Base-by-base conservation (phyloP, 23 red algal species). In the Agarophyton chilense region DNA sequence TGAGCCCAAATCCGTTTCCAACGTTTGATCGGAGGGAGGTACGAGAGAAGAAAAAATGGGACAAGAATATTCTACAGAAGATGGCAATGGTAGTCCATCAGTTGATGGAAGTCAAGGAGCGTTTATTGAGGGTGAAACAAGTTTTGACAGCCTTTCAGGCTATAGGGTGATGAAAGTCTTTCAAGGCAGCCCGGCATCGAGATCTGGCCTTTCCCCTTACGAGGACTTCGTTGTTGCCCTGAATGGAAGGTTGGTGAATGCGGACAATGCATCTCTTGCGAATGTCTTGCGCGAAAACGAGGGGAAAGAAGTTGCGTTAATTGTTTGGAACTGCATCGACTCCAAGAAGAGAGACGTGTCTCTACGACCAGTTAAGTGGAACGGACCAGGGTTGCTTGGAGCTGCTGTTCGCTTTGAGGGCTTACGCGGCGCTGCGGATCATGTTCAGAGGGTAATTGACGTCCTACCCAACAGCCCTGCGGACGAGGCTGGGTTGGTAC, bases 171-270 rank as follows among this genome's bases (percentile, higher is more conserved):
- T 95, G 87, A 89, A 90, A 49, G 89, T 94, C 11, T 94, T 98
- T 55, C 68, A 74, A 35, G 90, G 89, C 16, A 89, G 82, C 14
- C 90, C 90, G 12, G 84, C 91, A 35, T 78, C 90, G 22, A 64
- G 87, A 64, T 74, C 91, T 33, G 95, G 92, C 19, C 74, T 98
- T 34, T 24, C 84, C n/a, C 45, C 73, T 35, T 98, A 88, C 62
- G 95, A 94, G 70, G 95, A 94, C 62, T 98, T 92, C 35, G 87
- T 94, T 38, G 54, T 98, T 45, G 95, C 95, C 17, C 80, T 97
- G 2, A 89, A 97, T 67, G 82, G 77, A 16, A 77, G 68, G 34
- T 17, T 97, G 39, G 94, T 90, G 1, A 82, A 84, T 39, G 61
- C 67, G 2, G 85, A 79, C 41, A 84, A 87, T 40, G 70, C 84